These are phyloP conservation scores for Populus pruinosa DNA, from an alignment of 345 rosid species.

Conservation along the genomic window DNA sequence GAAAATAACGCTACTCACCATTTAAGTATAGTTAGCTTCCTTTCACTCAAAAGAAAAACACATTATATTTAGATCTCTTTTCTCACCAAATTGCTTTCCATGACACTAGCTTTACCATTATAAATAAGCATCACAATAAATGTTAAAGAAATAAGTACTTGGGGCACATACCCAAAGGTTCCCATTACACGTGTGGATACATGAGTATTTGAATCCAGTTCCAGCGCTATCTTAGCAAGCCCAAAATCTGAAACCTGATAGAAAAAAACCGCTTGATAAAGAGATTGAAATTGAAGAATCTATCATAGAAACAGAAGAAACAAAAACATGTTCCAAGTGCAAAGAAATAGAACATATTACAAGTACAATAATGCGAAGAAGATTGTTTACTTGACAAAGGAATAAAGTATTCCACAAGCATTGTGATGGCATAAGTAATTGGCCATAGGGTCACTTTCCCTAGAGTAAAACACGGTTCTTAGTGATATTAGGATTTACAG, in stretches of 20 bases:
- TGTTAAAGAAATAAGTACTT: not conserved
- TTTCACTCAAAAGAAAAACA: not conserved
- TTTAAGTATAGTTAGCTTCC: not conserved
- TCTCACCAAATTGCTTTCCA: not conserved
- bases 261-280: conserved; percentile 5
- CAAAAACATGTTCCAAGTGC: not conserved
- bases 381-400: not conserved
- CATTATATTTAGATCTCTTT: not conserved
- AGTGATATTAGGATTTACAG: conserved; percentile 5
- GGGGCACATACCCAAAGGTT: conserved; percentile 75
- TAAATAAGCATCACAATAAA: not conserved
- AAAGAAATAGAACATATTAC: not conserved
- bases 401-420: conserved; percentile 4
- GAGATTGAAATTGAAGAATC: not conserved
- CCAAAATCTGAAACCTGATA: conserved; percentile 93
- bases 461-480: not conserved
- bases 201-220: conserved; percentile 80
- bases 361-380: not conserved
- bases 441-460: not conserved
- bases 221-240: conserved; percentile 75
- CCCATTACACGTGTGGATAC: conserved; percentile 97
- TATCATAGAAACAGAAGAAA: conserved; percentile 1
- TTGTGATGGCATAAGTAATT: not conserved
- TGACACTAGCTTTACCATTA: not conserved
- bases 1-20: not conserved